phyloP scores from a whole-genome alignment of 2,329 filamentous ascomycete genomes.

The Plenodomus tracheiphilus region DNA sequence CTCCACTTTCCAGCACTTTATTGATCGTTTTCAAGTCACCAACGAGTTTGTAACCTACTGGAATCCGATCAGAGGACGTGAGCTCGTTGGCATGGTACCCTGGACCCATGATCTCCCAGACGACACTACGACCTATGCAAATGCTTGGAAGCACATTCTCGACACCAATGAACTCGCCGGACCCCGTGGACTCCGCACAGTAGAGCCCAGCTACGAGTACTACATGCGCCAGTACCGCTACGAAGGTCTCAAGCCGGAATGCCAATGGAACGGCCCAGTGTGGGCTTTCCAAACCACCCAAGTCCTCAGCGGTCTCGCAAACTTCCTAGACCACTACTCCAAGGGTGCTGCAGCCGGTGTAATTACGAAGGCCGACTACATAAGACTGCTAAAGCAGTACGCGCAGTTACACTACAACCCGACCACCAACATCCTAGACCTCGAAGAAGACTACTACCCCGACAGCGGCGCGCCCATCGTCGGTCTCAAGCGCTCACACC shows the following conservation, averaged over 20 bases:
- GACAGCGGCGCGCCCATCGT: constrained; percentile 49
- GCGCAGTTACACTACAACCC: constrained; percentile 48
- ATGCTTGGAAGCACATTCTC: constrained; percentile 45
- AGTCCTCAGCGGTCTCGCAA: constrained; percentile 46
- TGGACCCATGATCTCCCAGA: constrained; percentile 51
- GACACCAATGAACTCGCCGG: constrained; percentile 42
- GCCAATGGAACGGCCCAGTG: constrained; percentile 52
- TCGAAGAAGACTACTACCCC: constrained; percentile 51
- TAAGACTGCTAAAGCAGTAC: constrained; percentile 44
- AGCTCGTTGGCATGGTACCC: constrained; percentile 50
- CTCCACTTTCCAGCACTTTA: constrained; percentile 49
- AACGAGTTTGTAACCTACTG: constrained; percentile 47
- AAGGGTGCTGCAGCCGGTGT: constrained; percentile 24
- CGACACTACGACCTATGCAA: constrained; percentile 42
- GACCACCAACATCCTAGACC: constrained; percentile 34
- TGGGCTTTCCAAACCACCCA: constrained; percentile 53
- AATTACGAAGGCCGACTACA: constrained; percentile 42
- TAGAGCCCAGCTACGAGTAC: constrained; percentile 51
- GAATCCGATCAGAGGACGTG: constrained; percentile 48
- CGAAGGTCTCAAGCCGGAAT: constrained; percentile 43
- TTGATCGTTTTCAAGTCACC: constrained; percentile 47
- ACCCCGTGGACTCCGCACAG: constrained; percentile 46
- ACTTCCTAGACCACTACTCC: constrained; percentile 49
- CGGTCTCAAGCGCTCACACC: constrained; percentile 47
- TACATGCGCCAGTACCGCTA: constrained; percentile 52